Base-by-base conservation (phyloP, 2,329 filamentous ascomycete species). In the Sporothrix pseudoabietina region DNA sequence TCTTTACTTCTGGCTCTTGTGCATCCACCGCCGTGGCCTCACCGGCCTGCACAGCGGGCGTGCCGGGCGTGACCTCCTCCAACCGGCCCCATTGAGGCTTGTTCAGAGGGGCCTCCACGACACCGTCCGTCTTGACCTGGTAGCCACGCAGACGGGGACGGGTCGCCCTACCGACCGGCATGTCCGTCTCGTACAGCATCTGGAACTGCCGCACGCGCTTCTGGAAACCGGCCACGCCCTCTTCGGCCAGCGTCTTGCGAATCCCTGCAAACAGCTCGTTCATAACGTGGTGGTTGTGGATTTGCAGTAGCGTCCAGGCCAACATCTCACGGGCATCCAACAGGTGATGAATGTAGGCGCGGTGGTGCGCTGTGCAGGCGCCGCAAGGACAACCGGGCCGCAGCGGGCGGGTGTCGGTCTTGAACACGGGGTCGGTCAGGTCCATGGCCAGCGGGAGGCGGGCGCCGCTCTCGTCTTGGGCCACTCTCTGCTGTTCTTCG, bases 271-370 rank as follows among this genome's bases (percentile, higher is more conserved):
- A 97, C 83, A 98, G 97, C 0, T 83, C 78, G 63, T 88, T 86
- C 71, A 97, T 82, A 8, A 92, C 83, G 75, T 90, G 86, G 80
- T 97, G 90, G 80, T 99, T 99, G 83, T 99, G 96, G 3, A 97
- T 87, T 80, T 98, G 95, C 8, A 99, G 85, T 8, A 99, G 86
- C 0, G 91, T 92, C 96, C 96, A 99, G 32, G 92, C 95, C 4
- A 98, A 89, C 96, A 99, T 98, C 82, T 99, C 96, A 79, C 94
- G 97, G 0, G 96, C 94, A 65, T 89, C 87, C 6, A 99, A 88
- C 0, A 98, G 86, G 81, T 99, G 96, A 76, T 94, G 91, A 49
- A 99, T 79, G 81, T 93, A 99, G 0, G 96, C 95, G 69, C 91
- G 86, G 81, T 97, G 94, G 81, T 98, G 95, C 22, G 87, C 88